Percentiles rank a stretch among this genome's conserved stretches.
phyloP scores from a whole-genome alignment of 805 yeast genomes.

The Tetrapisispora phaffii region DNA sequence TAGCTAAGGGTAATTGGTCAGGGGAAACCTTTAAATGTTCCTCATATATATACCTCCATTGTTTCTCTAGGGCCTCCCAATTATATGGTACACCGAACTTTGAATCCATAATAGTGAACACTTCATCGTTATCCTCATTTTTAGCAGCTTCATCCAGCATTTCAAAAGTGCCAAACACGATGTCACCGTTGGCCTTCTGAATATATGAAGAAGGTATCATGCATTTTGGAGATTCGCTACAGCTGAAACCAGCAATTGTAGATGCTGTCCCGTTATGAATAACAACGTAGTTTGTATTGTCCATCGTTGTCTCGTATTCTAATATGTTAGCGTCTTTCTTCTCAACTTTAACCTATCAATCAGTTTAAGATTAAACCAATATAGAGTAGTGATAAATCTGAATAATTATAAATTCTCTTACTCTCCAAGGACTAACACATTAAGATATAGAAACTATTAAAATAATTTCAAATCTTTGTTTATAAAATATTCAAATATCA shows the following conservation, averaged over 20 bases:
- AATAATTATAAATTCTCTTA: too few species aligned
- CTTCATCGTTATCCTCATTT: constrained; percentile 12
- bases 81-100: constrained; percentile 55
- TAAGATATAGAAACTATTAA: neutral
- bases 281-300: constrained; percentile 44
- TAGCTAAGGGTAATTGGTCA: constrained; percentile 54
- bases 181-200: constrained; percentile 20
- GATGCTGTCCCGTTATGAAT: constrained; percentile 57
- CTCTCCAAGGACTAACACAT: neutral
- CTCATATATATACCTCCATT: constrained; percentile 59
- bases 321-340: neutral
- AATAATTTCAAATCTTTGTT: neutral
- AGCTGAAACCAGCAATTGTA: constrained; percentile 64
- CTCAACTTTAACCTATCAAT: too few species aligned
- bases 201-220: constrained; percentile 50
- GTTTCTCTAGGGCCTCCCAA: constrained; percentile 57
- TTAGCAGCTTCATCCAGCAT: constrained; percentile 17
- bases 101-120: constrained; percentile 45
- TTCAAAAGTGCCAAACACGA: constrained; percentile 22
- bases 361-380: too few species aligned
- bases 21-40: constrained; percentile 41
- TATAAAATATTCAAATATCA: neutral
- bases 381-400: too few species aligned
- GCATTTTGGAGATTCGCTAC: constrained; percentile 48
- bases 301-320: neutral